Evolutionary conservation across 2,329 filamentous ascomycete species (phyloP).

Genomic region (Akanthomyces muscarius): DNA sequence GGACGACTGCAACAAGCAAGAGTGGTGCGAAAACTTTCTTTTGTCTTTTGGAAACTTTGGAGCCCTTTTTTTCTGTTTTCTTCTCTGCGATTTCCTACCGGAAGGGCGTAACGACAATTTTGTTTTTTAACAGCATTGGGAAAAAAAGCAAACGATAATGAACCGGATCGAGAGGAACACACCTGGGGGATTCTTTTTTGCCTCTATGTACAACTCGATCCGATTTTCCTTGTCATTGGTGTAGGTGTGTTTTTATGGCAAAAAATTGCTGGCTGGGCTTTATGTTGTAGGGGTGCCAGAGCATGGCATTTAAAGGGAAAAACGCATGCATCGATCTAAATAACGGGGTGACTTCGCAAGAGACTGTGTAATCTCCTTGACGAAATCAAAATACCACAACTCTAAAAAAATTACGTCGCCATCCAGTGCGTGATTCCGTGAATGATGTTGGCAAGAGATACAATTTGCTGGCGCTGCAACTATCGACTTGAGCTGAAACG

Average conservation of each 20-base stretch:
- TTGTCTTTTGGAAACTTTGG: neutral
- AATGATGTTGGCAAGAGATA: neutral
- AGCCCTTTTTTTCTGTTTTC: neutral
- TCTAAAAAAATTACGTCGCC: conserved; percentile 15
- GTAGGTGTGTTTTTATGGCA: conserved; percentile 15
- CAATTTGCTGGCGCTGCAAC: neutral
- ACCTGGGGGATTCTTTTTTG: neutral
- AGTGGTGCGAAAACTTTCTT: neutral
- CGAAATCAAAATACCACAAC: conserved; percentile 35
- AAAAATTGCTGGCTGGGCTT: conserved; percentile 11
- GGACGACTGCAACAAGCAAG: conserved; percentile 11
- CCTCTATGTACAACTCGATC: neutral
- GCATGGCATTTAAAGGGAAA: conserved; percentile 38
- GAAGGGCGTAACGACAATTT: conserved; percentile 10
- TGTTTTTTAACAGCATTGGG: conserved; percentile 11
- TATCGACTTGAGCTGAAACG: neutral
- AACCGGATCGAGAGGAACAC: neutral
- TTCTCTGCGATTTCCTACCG: neutral
- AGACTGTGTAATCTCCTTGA: conserved; percentile 27
- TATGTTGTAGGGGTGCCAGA: conserved; percentile 18
- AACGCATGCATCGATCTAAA: conserved; percentile 31
- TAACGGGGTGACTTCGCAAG: conserved; percentile 29
- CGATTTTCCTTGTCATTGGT: conserved; percentile 6
- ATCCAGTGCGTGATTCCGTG: neutral
- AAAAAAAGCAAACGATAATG: conserved; percentile 1